A percentile compares a stretch with the other conserved stretches of the same genome.
Evolutionary conservation across 176 grass and related monocot species (phyloP).

Genomic region (Triticum dicoccoides): DNA sequence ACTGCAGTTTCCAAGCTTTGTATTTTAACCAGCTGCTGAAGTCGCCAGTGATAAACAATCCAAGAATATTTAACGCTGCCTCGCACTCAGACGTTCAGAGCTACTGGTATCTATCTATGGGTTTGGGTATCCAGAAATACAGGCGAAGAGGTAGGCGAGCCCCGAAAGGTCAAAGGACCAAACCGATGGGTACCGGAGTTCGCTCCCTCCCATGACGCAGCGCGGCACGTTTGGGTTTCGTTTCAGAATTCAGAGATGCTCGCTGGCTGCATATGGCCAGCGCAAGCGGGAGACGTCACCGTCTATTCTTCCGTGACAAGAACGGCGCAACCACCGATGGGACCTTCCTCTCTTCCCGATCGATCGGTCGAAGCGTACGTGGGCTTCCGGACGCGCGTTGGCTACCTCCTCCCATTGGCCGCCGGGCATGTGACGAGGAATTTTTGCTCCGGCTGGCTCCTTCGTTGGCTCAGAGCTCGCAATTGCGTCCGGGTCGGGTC

Average conservation of each 20-base stretch:
- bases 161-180: constrained; percentile 11
- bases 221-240: background rate
- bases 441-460: rapidly evolving
- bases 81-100: background rate
- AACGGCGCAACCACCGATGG: constrained; percentile 42
- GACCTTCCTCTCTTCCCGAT: background rate
- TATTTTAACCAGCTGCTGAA: background rate
- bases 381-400: background rate
- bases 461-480: background rate
- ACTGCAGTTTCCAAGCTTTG: background rate
- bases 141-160: background rate
- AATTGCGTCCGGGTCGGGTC: background rate
- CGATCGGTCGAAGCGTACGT: background rate
- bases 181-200: background rate
- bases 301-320: constrained; percentile 6
- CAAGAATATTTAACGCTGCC: background rate
- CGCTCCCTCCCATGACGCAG: background rate
- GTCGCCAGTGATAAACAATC: background rate
- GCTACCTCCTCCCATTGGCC: background rate
- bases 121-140: background rate
- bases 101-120: background rate
- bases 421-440: constrained; percentile 11
- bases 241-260: background rate
- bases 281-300: background rate
- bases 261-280: constrained; percentile 21